phyloP scores from a whole-genome alignment of 2,329 filamentous ascomycete species.

The Cladosporium sp. region DNA sequence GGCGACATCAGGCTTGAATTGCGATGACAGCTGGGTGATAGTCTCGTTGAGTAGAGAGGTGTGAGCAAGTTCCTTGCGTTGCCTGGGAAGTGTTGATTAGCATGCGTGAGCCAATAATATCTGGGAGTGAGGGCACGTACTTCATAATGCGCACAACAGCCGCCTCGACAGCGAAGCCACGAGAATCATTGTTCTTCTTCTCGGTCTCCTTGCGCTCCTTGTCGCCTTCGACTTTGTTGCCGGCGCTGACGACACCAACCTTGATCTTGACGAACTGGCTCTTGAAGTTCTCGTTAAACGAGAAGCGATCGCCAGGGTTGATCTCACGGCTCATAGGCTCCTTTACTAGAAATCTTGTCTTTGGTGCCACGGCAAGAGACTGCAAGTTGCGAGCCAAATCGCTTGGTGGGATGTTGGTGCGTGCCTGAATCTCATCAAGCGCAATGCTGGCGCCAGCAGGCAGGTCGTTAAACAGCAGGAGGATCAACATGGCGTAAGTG shows the following conservation, averaged over 20 bases:
- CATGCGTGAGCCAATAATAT: slow-evolving; percentile 4
- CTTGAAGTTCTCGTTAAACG: slow-evolving; percentile 77
- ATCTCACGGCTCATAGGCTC: slow-evolving; percentile 76
- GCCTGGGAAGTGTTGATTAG: slow-evolving; percentile 51
- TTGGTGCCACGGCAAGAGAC: slow-evolving; percentile 78
- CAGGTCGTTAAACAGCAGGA: slow-evolving; percentile 86
- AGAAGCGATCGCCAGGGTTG: slow-evolving; percentile 74
- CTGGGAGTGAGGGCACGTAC: slow-evolving; percentile 51
- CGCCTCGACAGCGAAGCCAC: slow-evolving; percentile 71
- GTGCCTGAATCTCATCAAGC: slow-evolving; percentile 77
- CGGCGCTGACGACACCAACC: slow-evolving; percentile 76
- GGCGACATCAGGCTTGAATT: slow-evolving; percentile 73
- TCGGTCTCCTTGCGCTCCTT: slow-evolving; percentile 69
- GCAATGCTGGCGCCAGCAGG: slow-evolving; percentile 50
- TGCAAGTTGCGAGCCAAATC: slow-evolving; percentile 79
- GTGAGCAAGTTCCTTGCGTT: slow-evolving; percentile 71
- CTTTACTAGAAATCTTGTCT: slow-evolving; percentile 78
- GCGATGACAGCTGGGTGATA: slow-evolving; percentile 64
- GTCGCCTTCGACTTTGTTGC: slow-evolving; percentile 80
- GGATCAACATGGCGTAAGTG: slow-evolving; percentile 87
- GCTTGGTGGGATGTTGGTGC: slow-evolving; percentile 72
- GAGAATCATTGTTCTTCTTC: slow-evolving; percentile 71
- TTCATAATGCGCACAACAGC: slow-evolving; percentile 84
- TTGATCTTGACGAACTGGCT: slow-evolving; percentile 87
- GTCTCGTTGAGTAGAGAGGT: slow-evolving; percentile 71